Percentiles rank a stretch among this genome's conserved stretches.
These are phyloP conservation scores for Raphanus hybrid DNA, from an alignment of 441 rosid species.

Conservation along the genomic window DNA sequence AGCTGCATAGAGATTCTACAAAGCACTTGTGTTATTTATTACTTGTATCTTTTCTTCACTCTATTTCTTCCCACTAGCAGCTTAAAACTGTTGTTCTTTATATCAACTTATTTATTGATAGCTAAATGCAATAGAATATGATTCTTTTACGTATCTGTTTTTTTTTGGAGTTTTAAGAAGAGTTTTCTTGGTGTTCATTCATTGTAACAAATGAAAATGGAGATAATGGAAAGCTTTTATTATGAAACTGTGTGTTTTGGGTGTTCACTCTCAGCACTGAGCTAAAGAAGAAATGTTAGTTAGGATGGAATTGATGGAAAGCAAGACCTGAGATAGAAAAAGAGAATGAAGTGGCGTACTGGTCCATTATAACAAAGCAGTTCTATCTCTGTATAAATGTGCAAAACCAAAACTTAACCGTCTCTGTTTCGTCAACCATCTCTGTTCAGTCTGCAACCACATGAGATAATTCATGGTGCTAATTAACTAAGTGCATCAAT, in stretches of 20 bases:
- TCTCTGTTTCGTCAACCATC: background rate
- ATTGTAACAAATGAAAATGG: background rate
- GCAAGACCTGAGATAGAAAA: background rate
- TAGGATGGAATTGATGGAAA: background rate
- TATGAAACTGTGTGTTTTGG: background rate
- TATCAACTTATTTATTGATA: constrained; percentile 12
- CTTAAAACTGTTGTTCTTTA: background rate
- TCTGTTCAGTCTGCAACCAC: background rate
- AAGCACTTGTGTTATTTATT: background rate
- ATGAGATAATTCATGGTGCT: background rate
- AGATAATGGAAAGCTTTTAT: background rate
- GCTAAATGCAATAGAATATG: constrained; percentile 36
- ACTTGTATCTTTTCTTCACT: constrained; percentile 18
- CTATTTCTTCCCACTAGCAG: constrained; percentile 22
- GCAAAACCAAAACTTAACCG: constrained; percentile 2
- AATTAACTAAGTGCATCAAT: background rate
- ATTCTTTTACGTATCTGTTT: constrained; percentile 15
- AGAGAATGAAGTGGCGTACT: background rate
- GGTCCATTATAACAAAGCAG: background rate
- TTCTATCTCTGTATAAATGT: background rate
- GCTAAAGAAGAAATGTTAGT: constrained; percentile 5
- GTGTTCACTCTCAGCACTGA: background rate
- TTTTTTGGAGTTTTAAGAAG: background rate
- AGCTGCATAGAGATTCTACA: constrained; percentile 32
- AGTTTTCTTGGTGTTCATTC: background rate